Evolutionary conservation across 768 basidiomycete genomes (phyloP).

Genomic region (Crucibulum laeve): DNA sequence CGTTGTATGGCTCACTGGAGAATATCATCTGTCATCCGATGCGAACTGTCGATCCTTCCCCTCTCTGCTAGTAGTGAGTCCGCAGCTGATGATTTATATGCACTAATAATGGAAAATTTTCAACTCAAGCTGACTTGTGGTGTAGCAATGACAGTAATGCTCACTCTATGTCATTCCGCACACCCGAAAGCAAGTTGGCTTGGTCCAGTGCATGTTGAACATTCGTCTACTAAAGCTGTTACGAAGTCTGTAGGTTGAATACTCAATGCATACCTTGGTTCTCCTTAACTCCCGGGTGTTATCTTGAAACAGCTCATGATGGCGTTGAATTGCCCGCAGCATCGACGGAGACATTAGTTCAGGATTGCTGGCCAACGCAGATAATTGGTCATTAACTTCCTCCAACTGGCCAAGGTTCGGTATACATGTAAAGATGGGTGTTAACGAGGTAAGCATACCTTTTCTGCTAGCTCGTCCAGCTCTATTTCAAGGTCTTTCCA

Average conservation of each 20-base stretch:
- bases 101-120: slow-evolving; percentile 42
- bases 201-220: slow-evolving; percentile 81
- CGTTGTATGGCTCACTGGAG: slow-evolving; percentile 57
- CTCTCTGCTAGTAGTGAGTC: slow-evolving; percentile 88
- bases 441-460: slow-evolving; percentile 46
- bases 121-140: not conserved
- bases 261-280: slow-evolving; percentile 59
- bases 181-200: slow-evolving; percentile 83
- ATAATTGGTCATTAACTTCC: slow-evolving; percentile 82
- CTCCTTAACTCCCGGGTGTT: slow-evolving; percentile 80
- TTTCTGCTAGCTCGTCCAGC: slow-evolving; percentile 79
- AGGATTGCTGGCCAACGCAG: slow-evolving; percentile 59
- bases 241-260: not conserved
- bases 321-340: slow-evolving; percentile 85
- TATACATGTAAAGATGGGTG: slow-evolving; percentile 1
- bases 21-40: slow-evolving; percentile 91
- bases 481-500: slow-evolving; percentile 85
- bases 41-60: slow-evolving; percentile 85
- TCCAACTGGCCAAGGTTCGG: slow-evolving; percentile 51
- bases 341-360: slow-evolving; percentile 78
- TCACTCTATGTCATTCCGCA: slow-evolving; percentile 95
- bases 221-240: slow-evolving; percentile 41
- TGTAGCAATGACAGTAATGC: slow-evolving; percentile 14
- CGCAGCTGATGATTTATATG: slow-evolving; percentile 85
- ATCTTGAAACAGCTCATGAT: slow-evolving; percentile 86